Conservation (phyloP, 495 filamentous ascomycete species). For the Xylaria castorea region DNA sequence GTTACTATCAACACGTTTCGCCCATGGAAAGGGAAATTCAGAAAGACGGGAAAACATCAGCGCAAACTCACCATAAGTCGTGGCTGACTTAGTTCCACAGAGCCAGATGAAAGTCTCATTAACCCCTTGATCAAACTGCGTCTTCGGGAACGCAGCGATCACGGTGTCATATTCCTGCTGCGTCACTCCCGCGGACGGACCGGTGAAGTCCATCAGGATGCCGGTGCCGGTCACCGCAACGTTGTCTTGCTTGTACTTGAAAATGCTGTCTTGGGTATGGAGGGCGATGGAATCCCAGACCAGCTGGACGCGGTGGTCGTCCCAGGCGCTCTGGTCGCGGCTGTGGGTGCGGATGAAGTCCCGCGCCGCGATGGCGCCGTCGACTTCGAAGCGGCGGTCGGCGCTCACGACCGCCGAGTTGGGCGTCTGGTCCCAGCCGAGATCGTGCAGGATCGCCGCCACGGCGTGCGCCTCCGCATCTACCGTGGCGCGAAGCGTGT, state of each 20-base stretch:
- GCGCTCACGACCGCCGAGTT: conserved; percentile 35
- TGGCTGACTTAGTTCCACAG: conserved; percentile 45
- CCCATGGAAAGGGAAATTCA: neutral
- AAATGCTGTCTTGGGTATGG: conserved; percentile 46
- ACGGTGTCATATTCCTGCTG: conserved; percentile 43
- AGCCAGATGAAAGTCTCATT: conserved; percentile 45
- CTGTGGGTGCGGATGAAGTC: conserved; percentile 43
- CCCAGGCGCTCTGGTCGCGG: conserved; percentile 36
- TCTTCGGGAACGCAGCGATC: conserved; percentile 39
- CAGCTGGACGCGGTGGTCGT: conserved; percentile 47
- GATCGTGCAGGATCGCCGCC: conserved; percentile 46
- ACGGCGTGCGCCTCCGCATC: conserved; percentile 47
- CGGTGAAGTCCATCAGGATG: conserved; percentile 48
- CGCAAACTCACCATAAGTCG: conserved; percentile 49
- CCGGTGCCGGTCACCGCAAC: conserved; percentile 43
- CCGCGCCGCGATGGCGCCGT: conserved; percentile 49
- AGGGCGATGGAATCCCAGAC: conserved; percentile 54
- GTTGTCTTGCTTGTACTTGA: conserved; percentile 49
- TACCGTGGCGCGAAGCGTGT: conserved; percentile 22
- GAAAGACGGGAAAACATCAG: conserved; percentile 22
- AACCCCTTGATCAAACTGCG: conserved; percentile 40
- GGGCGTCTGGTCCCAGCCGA: conserved; percentile 41
- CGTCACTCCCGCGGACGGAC: conserved; percentile 38
- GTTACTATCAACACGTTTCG: neutral
- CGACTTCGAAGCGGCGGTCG: conserved; percentile 54